phyloP scores from a whole-genome alignment of 108 stramenopile genomes.

The Mediolabrus comicus region DNA sequence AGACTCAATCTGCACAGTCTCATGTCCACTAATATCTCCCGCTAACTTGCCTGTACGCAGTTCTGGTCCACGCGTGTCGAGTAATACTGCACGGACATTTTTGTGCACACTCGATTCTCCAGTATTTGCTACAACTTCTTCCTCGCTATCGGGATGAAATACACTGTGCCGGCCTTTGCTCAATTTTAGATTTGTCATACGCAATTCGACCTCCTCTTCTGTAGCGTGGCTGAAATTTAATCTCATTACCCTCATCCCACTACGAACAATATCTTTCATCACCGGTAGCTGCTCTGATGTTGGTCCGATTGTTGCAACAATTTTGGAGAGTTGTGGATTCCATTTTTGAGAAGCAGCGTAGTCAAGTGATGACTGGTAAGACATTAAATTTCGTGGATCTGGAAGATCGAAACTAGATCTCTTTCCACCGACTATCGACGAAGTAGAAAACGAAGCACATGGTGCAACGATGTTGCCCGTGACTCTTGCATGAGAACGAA shows the following conservation, averaged over 20 bases:
- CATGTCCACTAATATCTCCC: constrained; percentile 73
- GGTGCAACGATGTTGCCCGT: background rate
- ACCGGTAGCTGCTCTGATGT: constrained; percentile 87
- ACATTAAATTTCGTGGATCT: constrained; percentile 41
- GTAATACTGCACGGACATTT: constrained; percentile 78
- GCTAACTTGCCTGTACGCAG: constrained; percentile 87
- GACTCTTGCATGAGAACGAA: background rate
- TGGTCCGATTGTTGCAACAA: constrained; percentile 95
- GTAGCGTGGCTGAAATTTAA: constrained; percentile 97
- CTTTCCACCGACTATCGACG: background rate
- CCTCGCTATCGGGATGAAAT: constrained; percentile 1
- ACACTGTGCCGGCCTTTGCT: constrained; percentile 45
- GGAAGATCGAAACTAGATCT: constrained; percentile 45
- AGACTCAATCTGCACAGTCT: constrained; percentile 59
- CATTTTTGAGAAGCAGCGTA: constrained; percentile 33
- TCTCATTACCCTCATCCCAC: constrained; percentile 91
- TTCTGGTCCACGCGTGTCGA: constrained; percentile 96
- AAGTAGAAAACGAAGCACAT: background rate
- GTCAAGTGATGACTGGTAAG: constrained; percentile 37
- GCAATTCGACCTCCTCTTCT: constrained; percentile 90
- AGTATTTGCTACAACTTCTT: constrained; percentile 13
- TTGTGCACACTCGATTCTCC: constrained; percentile 40
- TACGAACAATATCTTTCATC: constrained; percentile 67
- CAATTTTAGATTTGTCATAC: constrained; percentile 75
- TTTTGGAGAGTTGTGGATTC: constrained; percentile 79